Base-by-base conservation (phyloP, 305 asterid species). In the Solanum aculeatissimum region DNA sequence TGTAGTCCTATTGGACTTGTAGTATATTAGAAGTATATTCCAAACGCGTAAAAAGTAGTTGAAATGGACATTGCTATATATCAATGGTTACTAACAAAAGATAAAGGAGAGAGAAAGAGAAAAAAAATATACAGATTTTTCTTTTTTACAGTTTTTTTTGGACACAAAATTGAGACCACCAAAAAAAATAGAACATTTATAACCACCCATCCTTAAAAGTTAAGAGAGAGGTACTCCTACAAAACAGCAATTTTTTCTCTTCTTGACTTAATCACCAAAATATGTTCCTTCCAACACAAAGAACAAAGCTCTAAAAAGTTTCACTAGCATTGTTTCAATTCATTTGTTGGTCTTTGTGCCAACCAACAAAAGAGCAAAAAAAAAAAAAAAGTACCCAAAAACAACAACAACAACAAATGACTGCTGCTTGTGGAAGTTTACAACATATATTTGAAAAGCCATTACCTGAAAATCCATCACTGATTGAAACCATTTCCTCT, bases 361-460 rank as follows among this genome's bases (percentile, higher is more conserved):
- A 80, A 70, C 66, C 21, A 70, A 43, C 72, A 71, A 84, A 51
- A 25, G 70, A 78, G 54, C 72, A 82, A 80, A 18, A 54, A 27
- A 49, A 69, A n/a, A n/a, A n/a, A n/a, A n/a, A n/a, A n/a, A n/a
- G n/a, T n/a, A n/a, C n/a, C n/a, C n/a, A n/a, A n/a, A n/a, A n/a
- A n/a, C n/a, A 6, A 25, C 38, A 38, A 53, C 9, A 60, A 79
- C 19, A 54, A 6, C 72, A 70, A 29, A 82, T 40, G 77, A 43
- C 81, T 94, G 90, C 94, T 90, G 91, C 94, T 90, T 93, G 94
- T 89, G 94, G 96, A 63, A 87, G 93, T 78, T 85, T 91, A 74
- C 93, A 92, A 78, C 97, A 86, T 85, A 87, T 93, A 57, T 89
- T 92, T 81, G 97, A 91, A 54, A 92, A 84, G 45, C 90, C 93